Base-by-base conservation (phyloP, 345 rosid genomes). In the Pistacia atlantica region DNA sequence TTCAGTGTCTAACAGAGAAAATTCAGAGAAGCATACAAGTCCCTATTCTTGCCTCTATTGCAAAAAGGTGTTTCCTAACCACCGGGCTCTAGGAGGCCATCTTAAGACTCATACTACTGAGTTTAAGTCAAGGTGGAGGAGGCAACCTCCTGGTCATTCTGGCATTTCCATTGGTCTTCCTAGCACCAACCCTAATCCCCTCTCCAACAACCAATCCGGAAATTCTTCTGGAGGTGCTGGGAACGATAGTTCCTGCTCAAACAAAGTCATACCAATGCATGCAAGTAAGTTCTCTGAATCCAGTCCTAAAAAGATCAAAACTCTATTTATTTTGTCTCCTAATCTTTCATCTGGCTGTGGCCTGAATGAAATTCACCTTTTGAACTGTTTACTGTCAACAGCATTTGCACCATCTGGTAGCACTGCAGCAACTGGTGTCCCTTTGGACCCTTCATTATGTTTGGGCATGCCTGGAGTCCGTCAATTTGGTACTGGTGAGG, bases 11-110 rank as follows among this genome's bases (percentile, higher is more conserved):
- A 25, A 12, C 16, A 31, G 28, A 55, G 63, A 75, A 67, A 82
- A 75, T 69, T 51, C 64, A 12, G 58, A 69, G 64, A 77, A 60
- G 62, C 69, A n/a, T 49, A 37, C 51, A 10, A 11, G 8, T 78
- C 2, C 31, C 5, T 31, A 55, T 67, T 46, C 67, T 37, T 85
- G 80, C 84, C 13, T 72, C 66, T 75, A 69, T 54, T 82, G 85
- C 82, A 72, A 54, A 18, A 72, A 73, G 67, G 45, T 56, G 12
- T 78, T 80, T 61, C 11, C 60, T 49, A 65, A 49, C 74, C 72
- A 73, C 61, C 77, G 33, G n/a, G 78, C 83, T 54, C 79, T 82
- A 56, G 67, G 76, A 13, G 78, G 80, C 18, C 80, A 82, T 45
- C 73, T 59, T 35, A 85, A 35, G 83, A 37, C 62, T 75, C 85